phyloP scores from a whole-genome alignment of 2,329 filamentous ascomycete genomes.

The Huntiella bhutanensis region DNA sequence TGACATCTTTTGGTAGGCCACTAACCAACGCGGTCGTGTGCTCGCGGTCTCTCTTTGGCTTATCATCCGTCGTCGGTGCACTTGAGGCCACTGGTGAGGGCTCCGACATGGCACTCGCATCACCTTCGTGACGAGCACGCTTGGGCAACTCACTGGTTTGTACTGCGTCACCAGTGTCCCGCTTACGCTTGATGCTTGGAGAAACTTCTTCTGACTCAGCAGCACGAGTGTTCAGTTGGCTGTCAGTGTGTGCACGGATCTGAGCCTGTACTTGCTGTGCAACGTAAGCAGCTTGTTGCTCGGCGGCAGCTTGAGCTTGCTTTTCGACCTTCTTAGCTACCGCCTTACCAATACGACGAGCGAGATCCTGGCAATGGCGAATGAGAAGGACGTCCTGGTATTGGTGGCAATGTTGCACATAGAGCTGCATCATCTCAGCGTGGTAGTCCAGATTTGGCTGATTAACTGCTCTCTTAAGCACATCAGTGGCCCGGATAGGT shows the following conservation, averaged over 20 bases:
- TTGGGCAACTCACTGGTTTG: background rate
- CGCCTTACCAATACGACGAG: constrained; percentile 47
- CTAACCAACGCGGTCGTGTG: constrained; percentile 70
- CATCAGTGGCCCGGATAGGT: constrained; percentile 56
- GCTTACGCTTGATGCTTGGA: constrained; percentile 50
- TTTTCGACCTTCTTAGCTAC: constrained; percentile 27
- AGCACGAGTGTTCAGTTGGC: too few relatives aligned
- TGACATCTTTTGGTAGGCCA: constrained; percentile 51
- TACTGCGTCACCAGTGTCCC: constrained; percentile 30
- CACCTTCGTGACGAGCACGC: constrained; percentile 19
- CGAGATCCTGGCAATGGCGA: constrained; percentile 52
- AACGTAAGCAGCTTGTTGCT: constrained; percentile 9
- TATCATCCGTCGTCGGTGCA: constrained; percentile 12
- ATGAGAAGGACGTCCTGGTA: constrained; percentile 66
- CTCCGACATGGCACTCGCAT: background rate
- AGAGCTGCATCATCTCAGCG: constrained; percentile 56
- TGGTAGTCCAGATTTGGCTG: constrained; percentile 53
- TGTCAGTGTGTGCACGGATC: background rate
- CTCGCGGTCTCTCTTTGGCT: constrained; percentile 66
- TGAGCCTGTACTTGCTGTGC: constrained; percentile 1
- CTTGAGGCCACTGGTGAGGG: background rate
- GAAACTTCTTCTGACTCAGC: constrained; percentile 15
- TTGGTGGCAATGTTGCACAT: constrained; percentile 67
- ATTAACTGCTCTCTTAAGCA: constrained; percentile 52
- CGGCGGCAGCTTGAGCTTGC: constrained; percentile 13